Percentiles rank a stretch among this genome's conserved stretches.
These are phyloP conservation scores for Meyerozyma elateridarum DNA, from an alignment of 1,139 yeast species.

Conservation along the genomic window DNA sequence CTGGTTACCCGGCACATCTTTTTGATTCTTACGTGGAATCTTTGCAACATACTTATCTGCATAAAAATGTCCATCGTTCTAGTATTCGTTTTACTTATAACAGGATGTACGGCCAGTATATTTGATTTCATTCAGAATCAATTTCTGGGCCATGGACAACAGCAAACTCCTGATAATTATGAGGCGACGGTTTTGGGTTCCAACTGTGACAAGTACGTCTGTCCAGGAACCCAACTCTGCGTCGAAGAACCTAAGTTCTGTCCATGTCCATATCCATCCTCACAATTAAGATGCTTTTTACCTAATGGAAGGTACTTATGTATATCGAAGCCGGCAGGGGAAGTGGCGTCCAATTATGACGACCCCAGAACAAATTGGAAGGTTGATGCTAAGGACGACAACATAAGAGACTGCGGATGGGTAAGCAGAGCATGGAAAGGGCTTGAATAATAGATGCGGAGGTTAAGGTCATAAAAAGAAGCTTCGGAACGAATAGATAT, in stretches of 20 bases:
- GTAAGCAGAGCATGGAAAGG: constrained; percentile 53
- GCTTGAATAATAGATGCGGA: constrained; percentile 17
- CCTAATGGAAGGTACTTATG: constrained; percentile 73
- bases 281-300: constrained; percentile 74
- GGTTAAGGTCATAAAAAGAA: neutral
- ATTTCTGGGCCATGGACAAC: constrained; percentile 20
- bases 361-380: constrained; percentile 52
- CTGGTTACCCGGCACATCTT: too few relatives aligned
- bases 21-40: too few relatives aligned
- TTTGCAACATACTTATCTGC: too few relatives aligned
- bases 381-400: constrained; percentile 46
- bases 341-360: constrained; percentile 30
- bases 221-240: constrained; percentile 79
- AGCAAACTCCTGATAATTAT: constrained; percentile 21
- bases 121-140: constrained; percentile 35
- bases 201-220: constrained; percentile 65
- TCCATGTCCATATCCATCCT: constrained; percentile 85
- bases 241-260: constrained; percentile 67
- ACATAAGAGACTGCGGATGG: constrained; percentile 76
- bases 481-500: too few relatives aligned
- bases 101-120: constrained; percentile 21
- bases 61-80: too few relatives aligned
- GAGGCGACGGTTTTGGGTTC: constrained; percentile 30
- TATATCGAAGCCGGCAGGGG: constrained; percentile 71
- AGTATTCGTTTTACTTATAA: constrained; percentile 2